Percentiles rank a stretch among this genome's conserved stretches.
These are phyloP conservation scores for Rhizophora apiculata DNA, from an alignment of 345 rosid genomes.

Conservation along the genomic window DNA sequence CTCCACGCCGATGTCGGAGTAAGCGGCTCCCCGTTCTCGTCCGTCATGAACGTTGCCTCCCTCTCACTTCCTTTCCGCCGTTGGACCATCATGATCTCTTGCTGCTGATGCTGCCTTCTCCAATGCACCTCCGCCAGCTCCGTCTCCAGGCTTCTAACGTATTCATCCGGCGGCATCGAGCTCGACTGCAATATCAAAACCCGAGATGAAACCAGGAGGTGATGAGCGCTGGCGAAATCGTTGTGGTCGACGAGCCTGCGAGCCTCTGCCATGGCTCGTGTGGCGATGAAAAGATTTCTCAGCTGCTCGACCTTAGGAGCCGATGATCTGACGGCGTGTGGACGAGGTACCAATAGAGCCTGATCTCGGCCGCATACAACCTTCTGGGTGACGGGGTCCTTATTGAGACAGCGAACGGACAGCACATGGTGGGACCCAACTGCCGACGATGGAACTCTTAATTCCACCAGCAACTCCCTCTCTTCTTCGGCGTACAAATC, in stretches of 20 bases:
- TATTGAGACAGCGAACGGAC: slow-evolving; percentile 29
- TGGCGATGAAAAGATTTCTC: slow-evolving; percentile 17
- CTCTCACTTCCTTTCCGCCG: slow-evolving; percentile 34
- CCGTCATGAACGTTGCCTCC: slow-evolving; percentile 38
- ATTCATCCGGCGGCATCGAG: slow-evolving; percentile 15
- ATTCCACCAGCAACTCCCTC: slow-evolving; percentile 27
- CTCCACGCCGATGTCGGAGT: slow-evolving; percentile 36
- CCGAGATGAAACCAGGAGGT: slow-evolving; percentile 23
- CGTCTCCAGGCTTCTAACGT: slow-evolving; percentile 20
- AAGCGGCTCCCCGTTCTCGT: slow-evolving; percentile 53
- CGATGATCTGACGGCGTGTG: slow-evolving; percentile 25
- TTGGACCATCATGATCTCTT: slow-evolving; percentile 16
- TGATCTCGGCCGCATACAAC: slow-evolving; percentile 34
- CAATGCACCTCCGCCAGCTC: slow-evolving; percentile 31
- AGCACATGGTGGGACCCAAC: slow-evolving; percentile 31
- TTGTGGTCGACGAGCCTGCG: slow-evolving; percentile 21
- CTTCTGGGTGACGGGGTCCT: slow-evolving; percentile 29
- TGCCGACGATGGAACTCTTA: slow-evolving; percentile 23
- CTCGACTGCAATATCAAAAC: slow-evolving; percentile 21
- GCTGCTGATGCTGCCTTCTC: slow-evolving; percentile 20
- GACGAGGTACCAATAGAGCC: slow-evolving; percentile 24
- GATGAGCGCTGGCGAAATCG: slow-evolving; percentile 25
- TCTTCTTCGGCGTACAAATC: slow-evolving; percentile 34
- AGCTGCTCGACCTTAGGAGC: slow-evolving; percentile 17
- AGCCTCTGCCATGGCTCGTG: slow-evolving; percentile 29